Conservation (phyloP, 352 stramenopile genomes). For the Pythium aquatile region DNA sequence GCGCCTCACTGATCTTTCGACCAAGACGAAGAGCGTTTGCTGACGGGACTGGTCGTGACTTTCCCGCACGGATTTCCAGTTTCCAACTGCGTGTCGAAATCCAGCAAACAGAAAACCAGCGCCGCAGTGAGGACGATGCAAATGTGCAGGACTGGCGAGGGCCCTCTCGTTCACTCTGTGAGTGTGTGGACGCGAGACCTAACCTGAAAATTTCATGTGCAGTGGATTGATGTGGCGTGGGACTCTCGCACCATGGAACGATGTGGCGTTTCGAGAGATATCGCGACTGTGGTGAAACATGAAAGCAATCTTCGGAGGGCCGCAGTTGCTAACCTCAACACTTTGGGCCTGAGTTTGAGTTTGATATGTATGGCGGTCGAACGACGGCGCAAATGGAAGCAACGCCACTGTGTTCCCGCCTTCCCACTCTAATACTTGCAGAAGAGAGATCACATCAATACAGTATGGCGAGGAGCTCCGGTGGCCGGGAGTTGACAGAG, state of each 20-base stretch:
- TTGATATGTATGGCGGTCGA: not conserved
- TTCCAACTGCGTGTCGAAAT: not conserved
- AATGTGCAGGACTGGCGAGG: not conserved
- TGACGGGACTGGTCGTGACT: not conserved
- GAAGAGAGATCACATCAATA: too few species aligned
- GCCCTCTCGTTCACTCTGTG: not conserved
- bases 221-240: not conserved
- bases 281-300: not conserved
- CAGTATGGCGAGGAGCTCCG: too few species aligned
- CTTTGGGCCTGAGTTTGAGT: not conserved
- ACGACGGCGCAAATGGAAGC: too few species aligned
- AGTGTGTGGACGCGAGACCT: not conserved
- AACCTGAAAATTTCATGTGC: not conserved
- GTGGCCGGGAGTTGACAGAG: too few species aligned
- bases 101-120: slow-evolving; percentile 1
- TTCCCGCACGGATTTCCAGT: not conserved
- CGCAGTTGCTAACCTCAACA: not conserved
- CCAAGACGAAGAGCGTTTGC: not conserved
- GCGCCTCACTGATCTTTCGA: not conserved
- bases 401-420: too few species aligned
- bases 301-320: not conserved
- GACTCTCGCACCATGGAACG: not conserved
- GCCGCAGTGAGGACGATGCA: not conserved
- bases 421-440: too few species aligned
- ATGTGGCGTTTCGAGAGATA: not conserved